Conservation (phyloP, 2,329 filamentous ascomycete genomes). For the Colletotrichum sidae region DNA sequence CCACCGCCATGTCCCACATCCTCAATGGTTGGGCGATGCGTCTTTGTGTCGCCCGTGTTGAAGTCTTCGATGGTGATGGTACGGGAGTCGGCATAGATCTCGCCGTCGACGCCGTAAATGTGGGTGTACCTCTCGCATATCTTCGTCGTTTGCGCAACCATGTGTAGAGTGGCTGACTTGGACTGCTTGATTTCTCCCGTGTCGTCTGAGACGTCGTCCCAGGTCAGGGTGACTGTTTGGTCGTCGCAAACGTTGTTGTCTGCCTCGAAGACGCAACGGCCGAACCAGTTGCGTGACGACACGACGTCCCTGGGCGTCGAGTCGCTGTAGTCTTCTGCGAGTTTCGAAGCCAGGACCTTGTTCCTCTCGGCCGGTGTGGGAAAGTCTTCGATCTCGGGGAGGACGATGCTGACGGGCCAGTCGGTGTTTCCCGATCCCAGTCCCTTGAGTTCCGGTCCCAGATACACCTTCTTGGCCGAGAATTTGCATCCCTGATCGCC, state of each 20-base stretch:
- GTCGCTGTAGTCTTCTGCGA: constrained; percentile 65
- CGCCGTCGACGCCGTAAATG: constrained; percentile 87
- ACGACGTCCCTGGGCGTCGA: constrained; percentile 60
- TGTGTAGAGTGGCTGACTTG: constrained; percentile 92
- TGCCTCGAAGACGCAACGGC: constrained; percentile 92
- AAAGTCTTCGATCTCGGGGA: constrained; percentile 89
- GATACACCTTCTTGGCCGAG: constrained; percentile 86
- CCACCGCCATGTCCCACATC: constrained; percentile 36
- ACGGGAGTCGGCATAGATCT: constrained; percentile 85
- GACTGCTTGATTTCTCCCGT: constrained; percentile 39
- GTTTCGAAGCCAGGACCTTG: constrained; percentile 55
- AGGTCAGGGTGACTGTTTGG: constrained; percentile 87
- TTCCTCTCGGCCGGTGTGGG: constrained; percentile 52
- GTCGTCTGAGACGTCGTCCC: constrained; percentile 74
- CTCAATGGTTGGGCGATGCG: constrained; percentile 37
- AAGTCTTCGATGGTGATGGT: constrained; percentile 78
- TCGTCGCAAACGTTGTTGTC: constrained; percentile 97
- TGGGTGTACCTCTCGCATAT: constrained; percentile 88
- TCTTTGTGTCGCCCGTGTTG: constrained; percentile 31
- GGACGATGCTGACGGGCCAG: constrained; percentile 92
- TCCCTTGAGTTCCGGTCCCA: constrained; percentile 70
- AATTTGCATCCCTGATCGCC: constrained; percentile 83
- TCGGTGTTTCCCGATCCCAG: constrained; percentile 73
- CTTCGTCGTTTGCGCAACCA: constrained; percentile 90
- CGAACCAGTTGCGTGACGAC: constrained; percentile 78